Percentiles rank a stretch among this genome's conserved stretches.
These are phyloP conservation scores for Picochlorum sp. DNA, from an alignment of 139 green algal species.

Conservation along the genomic window DNA sequence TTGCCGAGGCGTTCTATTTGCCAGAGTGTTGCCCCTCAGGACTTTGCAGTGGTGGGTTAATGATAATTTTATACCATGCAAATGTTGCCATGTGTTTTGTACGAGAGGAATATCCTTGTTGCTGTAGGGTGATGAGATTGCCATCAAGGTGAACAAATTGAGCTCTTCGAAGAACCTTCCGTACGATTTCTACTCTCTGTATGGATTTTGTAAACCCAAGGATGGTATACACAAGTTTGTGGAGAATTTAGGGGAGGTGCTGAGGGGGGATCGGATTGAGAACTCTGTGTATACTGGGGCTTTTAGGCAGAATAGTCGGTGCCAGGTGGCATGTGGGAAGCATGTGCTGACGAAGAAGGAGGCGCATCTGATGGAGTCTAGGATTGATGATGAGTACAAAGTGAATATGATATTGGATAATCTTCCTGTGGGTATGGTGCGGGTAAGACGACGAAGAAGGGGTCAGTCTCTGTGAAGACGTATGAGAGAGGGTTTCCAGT, in stretches of 20 bases:
- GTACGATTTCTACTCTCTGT: conserved; percentile 96
- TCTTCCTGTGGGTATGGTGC: conserved; percentile 88
- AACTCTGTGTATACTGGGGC: conserved; percentile 92
- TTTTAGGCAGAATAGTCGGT: conserved; percentile 87
- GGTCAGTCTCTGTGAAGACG: conserved; percentile 60
- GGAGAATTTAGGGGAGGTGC: conserved; percentile 95
- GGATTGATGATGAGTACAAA: conserved; percentile 92
- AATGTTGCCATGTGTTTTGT: not conserved
- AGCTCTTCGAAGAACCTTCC: conserved; percentile 89
- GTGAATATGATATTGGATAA: conserved; percentile 99
- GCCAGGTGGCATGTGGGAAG: conserved; percentile 90
- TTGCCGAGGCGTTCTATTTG: conserved; percentile 70
- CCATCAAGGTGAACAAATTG: conserved; percentile 95
- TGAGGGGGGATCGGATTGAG: conserved; percentile 95
- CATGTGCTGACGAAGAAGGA: conserved; percentile 55
- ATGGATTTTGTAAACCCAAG: conserved; percentile 85
- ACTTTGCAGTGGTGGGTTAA: conserved; percentile 60
- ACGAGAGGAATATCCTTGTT: not conserved
- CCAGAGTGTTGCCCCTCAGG: conserved; percentile 86
- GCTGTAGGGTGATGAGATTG: conserved; percentile 70
- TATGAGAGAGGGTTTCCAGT: conserved; percentile 95
- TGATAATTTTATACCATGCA: not conserved
- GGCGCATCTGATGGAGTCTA: conserved; percentile 66
- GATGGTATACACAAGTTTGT: conserved; percentile 73
- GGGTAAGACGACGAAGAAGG: conserved; percentile 70